Evolutionary conservation across 2,329 filamentous ascomycete genomes (phyloP), one percentile per base, ranked within the genome.

Genomic region (Fusarium pseudoanthophilum): DNA sequence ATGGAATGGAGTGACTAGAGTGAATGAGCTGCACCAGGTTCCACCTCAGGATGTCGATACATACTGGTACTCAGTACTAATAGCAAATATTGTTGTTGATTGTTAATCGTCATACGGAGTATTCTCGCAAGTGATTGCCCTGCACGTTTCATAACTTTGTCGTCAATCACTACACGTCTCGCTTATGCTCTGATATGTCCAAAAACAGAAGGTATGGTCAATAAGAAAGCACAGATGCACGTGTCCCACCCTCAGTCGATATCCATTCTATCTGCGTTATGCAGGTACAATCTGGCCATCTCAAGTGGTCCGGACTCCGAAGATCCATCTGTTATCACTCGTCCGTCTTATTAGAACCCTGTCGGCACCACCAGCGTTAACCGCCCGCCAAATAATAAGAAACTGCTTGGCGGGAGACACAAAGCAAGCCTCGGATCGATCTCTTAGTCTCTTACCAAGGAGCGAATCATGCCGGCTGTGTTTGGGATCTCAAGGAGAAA

Each of bases 241-340:
- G 67, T 76, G 70, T 74, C 67, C 70, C 66, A 69, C 53, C 58
- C 53, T 52, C 66, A 66, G 62, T 52, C 32, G 59, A 60, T 57
- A 64, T 70, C 42, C 53, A 39, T 69, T 48, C 37, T 60, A 63
- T 73, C 67, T 68, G 63, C 75, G 57, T 69, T 30, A 74, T 77
- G 75, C 75, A 77, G 75, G 75, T 77, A 77, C 75, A 69, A 77
- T 77, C 75, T 77, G 56, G 64, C 73, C 71, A 71, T 76, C 63
- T 72, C 59, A 43, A 72, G 62, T 75, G 66, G 64, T 67, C 69
- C 69, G 69, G 70, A 70, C 48, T 64, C 72, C 74, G 74, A 72
- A 72, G 74, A 76, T 76, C 72, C 70, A 74, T 67, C 39, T 60
- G 45, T 28, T 48, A 67, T 62, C 60, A 65, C 60, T 67, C 55